Evolutionary conservation across 2,329 filamentous ascomycete genomes (phyloP).

Genomic region (Ceratocystiopsis sp.): DNA sequence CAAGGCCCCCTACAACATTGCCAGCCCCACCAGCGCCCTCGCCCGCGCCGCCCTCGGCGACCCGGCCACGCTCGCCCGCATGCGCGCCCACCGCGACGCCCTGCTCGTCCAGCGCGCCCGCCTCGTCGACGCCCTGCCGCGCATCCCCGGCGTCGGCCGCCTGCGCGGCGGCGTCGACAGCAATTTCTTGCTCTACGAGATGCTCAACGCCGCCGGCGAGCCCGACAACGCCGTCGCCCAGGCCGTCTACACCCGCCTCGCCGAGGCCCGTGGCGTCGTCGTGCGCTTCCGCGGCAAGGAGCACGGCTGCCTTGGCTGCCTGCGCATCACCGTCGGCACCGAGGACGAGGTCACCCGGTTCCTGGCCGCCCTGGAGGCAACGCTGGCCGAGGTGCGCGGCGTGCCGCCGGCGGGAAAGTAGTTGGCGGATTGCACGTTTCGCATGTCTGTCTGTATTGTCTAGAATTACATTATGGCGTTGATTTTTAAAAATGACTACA

Average conservation of each 20-base stretch:
- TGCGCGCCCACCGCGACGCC: constrained; percentile 51
- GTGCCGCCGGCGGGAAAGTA: neutral
- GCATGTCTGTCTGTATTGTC: too few relatives aligned
- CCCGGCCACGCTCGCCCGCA: constrained; percentile 48
- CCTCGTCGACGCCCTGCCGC: constrained; percentile 54
- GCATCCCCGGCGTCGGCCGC: constrained; percentile 60
- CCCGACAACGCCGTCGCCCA: constrained; percentile 67
- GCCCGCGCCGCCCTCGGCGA: constrained; percentile 53
- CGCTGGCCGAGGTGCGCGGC: constrained; percentile 28
- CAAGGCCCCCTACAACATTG: constrained; percentile 94
- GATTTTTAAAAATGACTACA: too few relatives aligned
- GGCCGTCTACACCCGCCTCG: constrained; percentile 67
- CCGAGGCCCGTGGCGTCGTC: constrained; percentile 75
- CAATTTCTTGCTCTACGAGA: constrained; percentile 86
- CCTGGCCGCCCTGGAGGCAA: constrained; percentile 44
- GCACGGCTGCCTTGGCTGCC: constrained; percentile 69
- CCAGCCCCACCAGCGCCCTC: constrained; percentile 69
- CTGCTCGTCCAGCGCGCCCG: constrained; percentile 65
- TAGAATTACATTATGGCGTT: too few relatives aligned
- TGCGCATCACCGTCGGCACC: constrained; percentile 86
- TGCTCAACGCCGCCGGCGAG: constrained; percentile 53
- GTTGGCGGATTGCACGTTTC: too few relatives aligned
- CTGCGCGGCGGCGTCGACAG: constrained; percentile 65
- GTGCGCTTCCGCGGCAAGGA: constrained; percentile 91
- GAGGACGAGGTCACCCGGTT: constrained; percentile 71